A percentile compares a stretch with the other conserved stretches of the same genome.
phyloP scores from a whole-genome alignment of 2,329 filamentous ascomycete species.

The Colletotrichum sp. region DNA sequence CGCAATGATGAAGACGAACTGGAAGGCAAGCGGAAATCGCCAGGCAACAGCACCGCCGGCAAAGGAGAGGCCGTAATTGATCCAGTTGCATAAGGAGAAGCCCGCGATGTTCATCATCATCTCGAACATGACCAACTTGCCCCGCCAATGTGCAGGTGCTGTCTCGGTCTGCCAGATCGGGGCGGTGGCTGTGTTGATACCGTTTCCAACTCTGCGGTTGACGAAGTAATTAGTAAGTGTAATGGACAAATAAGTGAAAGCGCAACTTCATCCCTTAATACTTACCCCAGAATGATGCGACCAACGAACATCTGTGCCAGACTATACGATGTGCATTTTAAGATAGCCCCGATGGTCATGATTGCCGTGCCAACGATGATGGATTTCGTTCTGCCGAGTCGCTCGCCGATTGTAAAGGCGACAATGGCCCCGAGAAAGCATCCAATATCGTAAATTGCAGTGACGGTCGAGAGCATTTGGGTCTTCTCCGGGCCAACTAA shows the following conservation, averaged over 20 bases:
- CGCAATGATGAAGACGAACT: constrained; percentile 30
- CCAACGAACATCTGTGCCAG: not conserved
- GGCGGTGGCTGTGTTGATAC: constrained; percentile 41
- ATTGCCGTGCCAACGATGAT: not conserved
- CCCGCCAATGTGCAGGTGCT: constrained; percentile 33
- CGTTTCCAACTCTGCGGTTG: constrained; percentile 46
- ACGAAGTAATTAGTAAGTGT: not conserved
- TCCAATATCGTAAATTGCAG: not conserved
- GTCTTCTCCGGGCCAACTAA: not conserved
- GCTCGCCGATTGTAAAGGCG: not conserved
- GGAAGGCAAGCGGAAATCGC: constrained; percentile 50
- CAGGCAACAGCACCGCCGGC: constrained; percentile 39
- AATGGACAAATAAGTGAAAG: not conserved
- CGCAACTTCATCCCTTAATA: not conserved
- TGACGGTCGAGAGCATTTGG: not conserved
- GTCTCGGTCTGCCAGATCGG: constrained; percentile 43
- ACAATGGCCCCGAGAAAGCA: not conserved
- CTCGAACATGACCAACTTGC: constrained; percentile 36
- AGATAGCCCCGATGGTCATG: not conserved
- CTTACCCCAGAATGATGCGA: not conserved
- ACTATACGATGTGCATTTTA: not conserved
- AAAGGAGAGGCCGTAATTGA: constrained; percentile 43
- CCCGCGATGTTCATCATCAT: constrained; percentile 35
- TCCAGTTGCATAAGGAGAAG: constrained; percentile 40
- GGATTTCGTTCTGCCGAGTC: not conserved